Base-by-base conservation (phyloP, 768 basidiomycete genomes). In the Pisolithus marmoratus region DNA sequence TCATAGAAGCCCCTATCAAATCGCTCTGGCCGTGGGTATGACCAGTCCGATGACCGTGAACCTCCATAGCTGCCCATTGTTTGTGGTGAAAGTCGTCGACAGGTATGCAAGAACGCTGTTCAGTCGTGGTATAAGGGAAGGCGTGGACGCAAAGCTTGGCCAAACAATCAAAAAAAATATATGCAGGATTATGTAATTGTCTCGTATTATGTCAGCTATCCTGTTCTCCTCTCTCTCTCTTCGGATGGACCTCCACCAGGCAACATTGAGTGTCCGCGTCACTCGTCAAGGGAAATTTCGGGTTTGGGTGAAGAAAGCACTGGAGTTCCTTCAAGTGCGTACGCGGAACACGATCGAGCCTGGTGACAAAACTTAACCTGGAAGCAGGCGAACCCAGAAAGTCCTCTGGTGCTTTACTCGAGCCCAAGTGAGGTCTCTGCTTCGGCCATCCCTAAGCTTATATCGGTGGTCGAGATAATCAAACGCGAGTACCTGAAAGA, bases 401-500 rank as follows among this genome's bases (percentile, higher is more conserved):
- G 64, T 50, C 74, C 80, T 1, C 59, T 87, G 22, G 71, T 78
- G 4, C 66, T 87, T 15, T 84, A 87, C 59, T 85, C 85, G 0
- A 67, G 82, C 4, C 84, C 84, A 4, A 60, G 66, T 4, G 44
- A 60, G 29, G 61, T 67, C 43, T 68, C 67, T 3, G 61, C 65
- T 15, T 67, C 72, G 3, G 74, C 79, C 0, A 67, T 71, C 34
- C 82, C 88, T 0, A 80, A 85, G 1, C 74, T 94, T 8, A 73
- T 94, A 36, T 81, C 84, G 1, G 85, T 90, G 4, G 83, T 82
- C 1, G 91, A 94, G 66, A 88, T 93, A 51, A 80, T 91, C 59
- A 93, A 93, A 61, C 80, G 91, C 24, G 87, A 91, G 62, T 91
- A 82, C 61, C 54, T 88, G 49, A 81, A 81, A 50, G 64, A 66